Evolutionary conservation across 1,139 yeast genomes (phyloP), one percentile per base, ranked within the genome.

Genomic region (Geotrichum candidum): DNA sequence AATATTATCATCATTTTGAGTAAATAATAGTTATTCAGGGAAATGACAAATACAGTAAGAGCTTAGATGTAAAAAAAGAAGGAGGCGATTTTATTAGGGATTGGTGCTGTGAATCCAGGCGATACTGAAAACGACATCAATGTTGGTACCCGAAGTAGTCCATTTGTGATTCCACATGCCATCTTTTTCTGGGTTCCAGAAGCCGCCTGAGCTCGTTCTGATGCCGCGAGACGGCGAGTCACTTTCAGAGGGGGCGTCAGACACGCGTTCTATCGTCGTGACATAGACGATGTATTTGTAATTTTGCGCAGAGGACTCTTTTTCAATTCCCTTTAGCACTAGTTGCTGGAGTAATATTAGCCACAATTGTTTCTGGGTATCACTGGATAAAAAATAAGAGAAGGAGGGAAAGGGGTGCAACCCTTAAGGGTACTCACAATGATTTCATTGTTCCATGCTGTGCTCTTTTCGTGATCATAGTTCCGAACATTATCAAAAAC

Each of bases 151-250:
- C 23, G 56, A 58, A 9, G 65, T 63, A 22, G 62, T 51, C 68
- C 68, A 72, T 61, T 68, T 67, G 61, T 65, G 62, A 45, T 72
- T 70, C 74, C 74, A 73, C n/a, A 71, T 62, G 9, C 78, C 78
- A 60, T 75, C 78, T 53, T 71, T 72, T 38, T 70, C 72, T 7
- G 70, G 57, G 63, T 74, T 71, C 75, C 76, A 73, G 54, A 61
- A 69, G 15, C 74, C 73, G 1, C 77, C 78, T 13, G 68, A 64
- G 52, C 65, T 62, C 1, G 73, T 68, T 23, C 69, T 60, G 31
- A 70, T 68, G 22, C 73, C 73, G 27, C 65, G 64, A 2, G 75
- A 72, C 3, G 74, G 72, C 7, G 63, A 59, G 2, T 70, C 64
- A 2, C 60, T 50, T 33, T 56, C 59, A 25, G 55, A 51, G 10